Evolutionary conservation across 352 stramenopile genomes (phyloP).

Genomic region (Thalassiosira mediterranea): DNA sequence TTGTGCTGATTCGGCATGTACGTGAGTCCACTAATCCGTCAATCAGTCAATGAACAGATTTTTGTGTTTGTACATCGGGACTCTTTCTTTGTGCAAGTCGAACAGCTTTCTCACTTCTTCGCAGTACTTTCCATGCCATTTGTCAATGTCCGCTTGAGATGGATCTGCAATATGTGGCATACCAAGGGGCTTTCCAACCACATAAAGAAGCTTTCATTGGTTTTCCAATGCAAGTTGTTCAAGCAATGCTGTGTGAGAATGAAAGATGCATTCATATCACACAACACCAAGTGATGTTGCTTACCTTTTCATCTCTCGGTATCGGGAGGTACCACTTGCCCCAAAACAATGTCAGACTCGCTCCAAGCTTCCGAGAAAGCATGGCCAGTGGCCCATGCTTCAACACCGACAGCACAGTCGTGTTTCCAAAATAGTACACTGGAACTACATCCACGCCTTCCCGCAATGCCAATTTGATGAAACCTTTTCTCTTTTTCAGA

Average conservation of each 20-base stretch:
- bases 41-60: slow-evolving; percentile 70
- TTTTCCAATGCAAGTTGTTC: too few species aligned
- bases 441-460: slow-evolving; percentile 69
- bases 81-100: slow-evolving; percentile 67
- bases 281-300: too few species aligned
- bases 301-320: slow-evolving; percentile 60
- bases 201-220: slow-evolving; percentile 70
- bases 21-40: background rate
- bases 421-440: slow-evolving; percentile 79
- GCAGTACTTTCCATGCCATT: slow-evolving; percentile 70
- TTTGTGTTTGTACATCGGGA: slow-evolving; percentile 77
- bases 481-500: slow-evolving; percentile 73
- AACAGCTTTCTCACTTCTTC: slow-evolving; percentile 67
- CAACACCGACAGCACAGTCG: slow-evolving; percentile 44
- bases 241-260: too few species aligned
- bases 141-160: slow-evolving; percentile 70
- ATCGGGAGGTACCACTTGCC: slow-evolving; percentile 70
- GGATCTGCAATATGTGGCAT: slow-evolving; percentile 67
- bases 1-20: too few species aligned
- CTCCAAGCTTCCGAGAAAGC: slow-evolving; percentile 63
- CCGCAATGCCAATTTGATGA: slow-evolving; percentile 79
- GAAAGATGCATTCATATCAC: too few species aligned
- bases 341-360: slow-evolving; percentile 77
- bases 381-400: slow-evolving; percentile 60
- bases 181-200: slow-evolving; percentile 56